phyloP scores from a whole-genome alignment of 345 rosid species.

The Sonneratia alba region DNA sequence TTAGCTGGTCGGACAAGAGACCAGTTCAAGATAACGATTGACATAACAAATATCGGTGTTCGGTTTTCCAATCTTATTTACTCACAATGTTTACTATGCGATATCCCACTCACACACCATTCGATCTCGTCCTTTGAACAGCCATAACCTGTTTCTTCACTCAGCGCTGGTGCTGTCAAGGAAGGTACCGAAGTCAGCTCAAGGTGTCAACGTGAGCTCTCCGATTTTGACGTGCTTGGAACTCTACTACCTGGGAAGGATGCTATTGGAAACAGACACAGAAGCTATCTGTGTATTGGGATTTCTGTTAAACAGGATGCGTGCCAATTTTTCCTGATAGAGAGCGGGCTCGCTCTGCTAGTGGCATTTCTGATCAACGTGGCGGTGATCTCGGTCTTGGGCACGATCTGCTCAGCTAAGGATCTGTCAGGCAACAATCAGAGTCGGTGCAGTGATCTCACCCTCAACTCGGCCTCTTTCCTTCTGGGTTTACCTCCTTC shows the following conservation, averaged over 20 bases:
- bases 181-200: slow-evolving; percentile 38
- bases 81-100: neutral
- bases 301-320: slow-evolving; percentile 30
- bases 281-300: neutral
- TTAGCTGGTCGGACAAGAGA: too few species aligned
- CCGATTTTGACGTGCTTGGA: neutral
- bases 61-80: neutral
- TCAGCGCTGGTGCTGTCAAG: slow-evolving; percentile 40
- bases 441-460: slow-evolving; percentile 32
- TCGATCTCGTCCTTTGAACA: slow-evolving; percentile 1
- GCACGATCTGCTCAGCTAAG: slow-evolving; percentile 33
- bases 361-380: slow-evolving; percentile 53
- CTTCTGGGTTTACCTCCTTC: slow-evolving; percentile 35
- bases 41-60: neutral
- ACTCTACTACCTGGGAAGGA: neutral
- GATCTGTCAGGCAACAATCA: slow-evolving; percentile 16
- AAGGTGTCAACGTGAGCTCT: slow-evolving; percentile 38
- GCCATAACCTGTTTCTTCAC: slow-evolving; percentile 46
- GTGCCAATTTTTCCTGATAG: slow-evolving; percentile 46
- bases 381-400: slow-evolving; percentile 42
- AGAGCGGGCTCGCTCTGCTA: slow-evolving; percentile 52
- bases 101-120: neutral
- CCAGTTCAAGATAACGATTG: too few species aligned
- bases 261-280: neutral
- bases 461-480: slow-evolving; percentile 57